Percentiles rank a stretch among this genome's conserved stretches.
These are phyloP conservation scores for Lodderomyces theae DNA, from an alignment of 1,139 yeast genomes.

Conservation along the genomic window DNA sequence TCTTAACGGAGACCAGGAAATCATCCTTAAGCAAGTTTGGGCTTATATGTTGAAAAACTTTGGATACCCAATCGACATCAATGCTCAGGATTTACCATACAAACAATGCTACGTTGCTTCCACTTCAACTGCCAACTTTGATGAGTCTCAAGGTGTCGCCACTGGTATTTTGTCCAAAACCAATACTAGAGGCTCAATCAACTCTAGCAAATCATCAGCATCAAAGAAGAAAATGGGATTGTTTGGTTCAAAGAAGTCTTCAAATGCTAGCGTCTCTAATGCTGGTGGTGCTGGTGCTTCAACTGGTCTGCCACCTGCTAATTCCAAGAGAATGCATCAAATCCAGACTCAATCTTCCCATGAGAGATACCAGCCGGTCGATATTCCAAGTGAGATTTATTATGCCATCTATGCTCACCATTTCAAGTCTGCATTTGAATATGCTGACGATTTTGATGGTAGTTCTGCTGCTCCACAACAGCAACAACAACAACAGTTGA, in stretches of 20 bases:
- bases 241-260: constrained; percentile 17
- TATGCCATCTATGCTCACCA: constrained; percentile 23
- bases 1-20: constrained; percentile 40
- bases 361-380: constrained; percentile 29
- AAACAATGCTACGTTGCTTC: constrained; percentile 38
- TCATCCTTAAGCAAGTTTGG: constrained; percentile 41
- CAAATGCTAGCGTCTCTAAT: constrained; percentile 12
- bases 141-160: constrained; percentile 19
- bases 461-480: constrained; percentile 5
- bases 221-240: constrained; percentile 25
- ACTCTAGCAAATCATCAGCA: constrained; percentile 21
- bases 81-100: constrained; percentile 31
- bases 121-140: constrained; percentile 20
- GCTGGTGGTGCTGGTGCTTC: constrained; percentile 15
- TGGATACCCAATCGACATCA: constrained; percentile 36
- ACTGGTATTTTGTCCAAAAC: constrained; percentile 25
- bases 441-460: constrained; percentile 22
- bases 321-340: constrained; percentile 27
- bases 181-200: constrained; percentile 27
- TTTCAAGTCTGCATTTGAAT: constrained; percentile 25
- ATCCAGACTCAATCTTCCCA: constrained; percentile 30
- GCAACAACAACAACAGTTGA: not conserved
- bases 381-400: constrained; percentile 23
- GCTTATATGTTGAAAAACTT: constrained; percentile 36
- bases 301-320: constrained; percentile 16